Evolutionary conservation across 2,329 filamentous ascomycete species (phyloP).

Genomic region (Pyrenochaeta sp.): DNA sequence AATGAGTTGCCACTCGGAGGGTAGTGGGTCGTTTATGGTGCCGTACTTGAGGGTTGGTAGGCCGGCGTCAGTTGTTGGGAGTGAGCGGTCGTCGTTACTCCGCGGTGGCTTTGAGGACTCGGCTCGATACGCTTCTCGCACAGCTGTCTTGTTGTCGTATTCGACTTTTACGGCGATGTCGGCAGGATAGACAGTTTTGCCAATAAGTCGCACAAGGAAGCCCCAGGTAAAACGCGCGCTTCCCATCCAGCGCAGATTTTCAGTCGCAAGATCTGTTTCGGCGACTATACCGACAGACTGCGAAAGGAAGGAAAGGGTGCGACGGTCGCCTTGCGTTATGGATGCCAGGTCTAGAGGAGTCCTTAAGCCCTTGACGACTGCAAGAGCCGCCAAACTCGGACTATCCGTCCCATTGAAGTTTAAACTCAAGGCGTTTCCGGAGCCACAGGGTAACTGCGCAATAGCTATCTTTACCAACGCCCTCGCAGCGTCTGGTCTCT

Average conservation of each 20-base stretch:
- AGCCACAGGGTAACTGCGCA: conserved; percentile 88
- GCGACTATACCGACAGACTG: conserved; percentile 91
- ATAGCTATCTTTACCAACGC: conserved; percentile 83
- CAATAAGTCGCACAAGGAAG: conserved; percentile 77
- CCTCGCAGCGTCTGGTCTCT: conserved; percentile 74
- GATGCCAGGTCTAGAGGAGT: conserved; percentile 87
- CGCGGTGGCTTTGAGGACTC: conserved; percentile 36
- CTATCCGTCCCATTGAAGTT: conserved; percentile 85
- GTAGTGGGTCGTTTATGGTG: conserved; percentile 78
- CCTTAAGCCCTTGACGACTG: conserved; percentile 85
- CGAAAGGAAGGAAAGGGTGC: conserved; percentile 86
- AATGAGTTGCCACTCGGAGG: conserved; percentile 77
- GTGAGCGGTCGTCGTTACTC: conserved; percentile 30
- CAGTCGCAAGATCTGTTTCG: conserved; percentile 88
- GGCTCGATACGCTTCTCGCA: conserved; percentile 74
- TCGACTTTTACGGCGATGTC: conserved; percentile 87
- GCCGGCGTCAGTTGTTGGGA: conserved; percentile 42
- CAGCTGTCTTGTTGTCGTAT: conserved; percentile 75
- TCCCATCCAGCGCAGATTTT: conserved; percentile 94
- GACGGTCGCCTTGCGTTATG: conserved; percentile 79
- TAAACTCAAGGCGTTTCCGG: conserved; percentile 91
- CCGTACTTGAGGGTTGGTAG: conserved; percentile 82
- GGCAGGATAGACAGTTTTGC: conserved; percentile 83
- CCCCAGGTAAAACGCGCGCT: conserved; percentile 84
- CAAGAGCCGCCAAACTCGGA: conserved; percentile 78